Percentiles rank a stretch among this genome's conserved stretches.
Evolutionary conservation across 2,329 filamentous ascomycete genomes (phyloP).

Genomic region (Grosmannia clavigera): DNA sequence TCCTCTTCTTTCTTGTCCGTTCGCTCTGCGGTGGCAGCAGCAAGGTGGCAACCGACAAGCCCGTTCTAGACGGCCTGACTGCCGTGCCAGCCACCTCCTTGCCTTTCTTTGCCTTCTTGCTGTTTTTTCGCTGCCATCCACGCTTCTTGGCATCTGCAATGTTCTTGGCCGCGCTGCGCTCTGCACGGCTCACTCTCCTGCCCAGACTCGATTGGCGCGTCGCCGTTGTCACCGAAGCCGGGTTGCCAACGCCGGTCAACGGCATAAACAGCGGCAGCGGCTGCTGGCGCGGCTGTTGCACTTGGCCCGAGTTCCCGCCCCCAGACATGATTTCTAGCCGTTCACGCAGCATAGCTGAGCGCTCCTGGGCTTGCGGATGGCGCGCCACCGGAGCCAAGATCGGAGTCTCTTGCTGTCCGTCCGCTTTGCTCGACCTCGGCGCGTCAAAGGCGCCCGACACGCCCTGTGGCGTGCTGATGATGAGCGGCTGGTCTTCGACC

Average conservation of each 20-base stretch:
- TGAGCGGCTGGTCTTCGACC: slow-evolving; percentile 31
- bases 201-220: slow-evolving; percentile 29
- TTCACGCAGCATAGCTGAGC: slow-evolving; percentile 26
- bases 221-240: slow-evolving; percentile 20
- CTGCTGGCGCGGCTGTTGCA: neutral
- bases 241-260: slow-evolving; percentile 1
- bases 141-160: slow-evolving; percentile 46
- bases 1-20: neutral
- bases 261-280: slow-evolving; percentile 11
- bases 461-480: slow-evolving; percentile 47
- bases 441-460: slow-evolving; percentile 40
- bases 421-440: slow-evolving; percentile 23
- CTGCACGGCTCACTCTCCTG: slow-evolving; percentile 41
- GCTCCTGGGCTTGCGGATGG: slow-evolving; percentile 29
- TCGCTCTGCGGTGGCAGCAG: neutral
- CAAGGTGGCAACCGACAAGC: neutral
- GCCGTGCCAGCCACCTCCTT: slow-evolving; percentile 15
- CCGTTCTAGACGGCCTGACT: neutral
- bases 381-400: slow-evolving; percentile 42
- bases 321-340: slow-evolving; percentile 44
- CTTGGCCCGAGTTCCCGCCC: slow-evolving; percentile 11
- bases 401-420: slow-evolving; percentile 25
- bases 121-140: slow-evolving; percentile 35
- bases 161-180: slow-evolving; percentile 49
- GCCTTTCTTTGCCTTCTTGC: slow-evolving; percentile 27